Percentiles rank a stretch among this genome's conserved stretches.
These are phyloP conservation scores for Xylaria grammica DNA, from an alignment of 495 filamentous ascomycete species.

Conservation along the genomic window DNA sequence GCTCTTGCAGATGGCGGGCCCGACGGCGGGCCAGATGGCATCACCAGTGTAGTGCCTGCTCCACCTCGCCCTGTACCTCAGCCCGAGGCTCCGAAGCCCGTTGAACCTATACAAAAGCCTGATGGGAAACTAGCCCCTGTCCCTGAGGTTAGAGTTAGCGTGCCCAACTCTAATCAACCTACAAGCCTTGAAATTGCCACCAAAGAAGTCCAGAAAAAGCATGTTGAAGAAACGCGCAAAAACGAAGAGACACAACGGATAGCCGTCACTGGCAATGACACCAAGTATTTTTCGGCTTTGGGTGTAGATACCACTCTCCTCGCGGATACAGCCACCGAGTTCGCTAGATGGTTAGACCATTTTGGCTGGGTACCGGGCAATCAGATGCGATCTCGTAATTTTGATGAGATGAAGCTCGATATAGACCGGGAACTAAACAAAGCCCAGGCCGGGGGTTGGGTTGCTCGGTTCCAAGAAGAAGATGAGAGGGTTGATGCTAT, in stretches of 20 bases:
- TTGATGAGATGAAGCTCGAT: slow-evolving; percentile 82
- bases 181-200: slow-evolving; percentile 44
- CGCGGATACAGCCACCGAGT: slow-evolving; percentile 64
- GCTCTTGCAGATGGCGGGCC: slow-evolving; percentile 56
- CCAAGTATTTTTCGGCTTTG: slow-evolving; percentile 76
- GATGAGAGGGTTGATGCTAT: slow-evolving; percentile 86
- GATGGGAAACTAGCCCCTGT: slow-evolving; percentile 42
- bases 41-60: slow-evolving; percentile 83
- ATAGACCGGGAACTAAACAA: slow-evolving; percentile 86
- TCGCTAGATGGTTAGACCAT: slow-evolving; percentile 81
- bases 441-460: slow-evolving; percentile 91
- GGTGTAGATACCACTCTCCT: slow-evolving; percentile 74
- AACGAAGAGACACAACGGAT: slow-evolving; percentile 55
- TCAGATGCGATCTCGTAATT: slow-evolving; percentile 69
- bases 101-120: slow-evolving; percentile 39
- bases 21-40: slow-evolving; percentile 91
- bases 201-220: slow-evolving; percentile 50
- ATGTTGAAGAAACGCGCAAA: slow-evolving; percentile 40
- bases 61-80: slow-evolving; percentile 55
- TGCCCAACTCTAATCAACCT: slow-evolving; percentile 43
- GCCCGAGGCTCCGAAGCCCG: slow-evolving; percentile 28
- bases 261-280: slow-evolving; percentile 72
- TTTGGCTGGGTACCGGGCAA: slow-evolving; percentile 86
- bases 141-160: slow-evolving; percentile 58
- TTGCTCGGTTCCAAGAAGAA: slow-evolving; percentile 84